Evolutionary conservation across 2,329 filamentous ascomycete genomes (phyloP), one percentile per base, ranked within the genome.

Genomic region (Sporothrix brasiliensis): DNA sequence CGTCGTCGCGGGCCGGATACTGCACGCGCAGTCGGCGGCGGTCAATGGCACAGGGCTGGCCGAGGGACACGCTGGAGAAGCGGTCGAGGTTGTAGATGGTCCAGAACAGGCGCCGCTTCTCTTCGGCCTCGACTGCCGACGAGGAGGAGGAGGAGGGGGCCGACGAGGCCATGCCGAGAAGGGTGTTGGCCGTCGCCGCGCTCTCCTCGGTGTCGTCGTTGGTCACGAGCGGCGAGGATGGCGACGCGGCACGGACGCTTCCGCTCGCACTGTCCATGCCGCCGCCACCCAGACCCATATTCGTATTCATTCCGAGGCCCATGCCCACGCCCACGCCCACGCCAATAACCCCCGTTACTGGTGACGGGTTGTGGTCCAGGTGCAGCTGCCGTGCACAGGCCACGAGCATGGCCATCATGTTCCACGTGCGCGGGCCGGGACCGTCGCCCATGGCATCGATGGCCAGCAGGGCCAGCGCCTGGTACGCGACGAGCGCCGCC

Each of bases 91-190:
- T 67, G 68, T 73, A 73, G 44, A 73, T 65, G 56, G 66, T 67
- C 72, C 72, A 73, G 39, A 73, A 73, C 19, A 73, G 72, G 4
- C 72, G 68, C 1, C 72, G 70, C 60, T 70, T 73, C 54, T 73
- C 72, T 34, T 73, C 72, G 4, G 67, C 53, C 21, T 70, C 72
- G 27, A 69, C 67, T 13, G 53, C 41, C 16, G 71, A 58, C 27
- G 58, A 41, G 2, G 54, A 34, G 41, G 41, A 34, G 41, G 41
- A 61, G 50, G 44, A 58, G 49, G 54, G 41, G 14, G 54, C 9
- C 6, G n/a, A 56, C 54, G 44, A 27, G 14, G 34, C 4, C 34
- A 30, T 24, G 24, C n/a, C 52, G 30, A 41, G 39, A 16, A 67
- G 14, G 2, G 1, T 41, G 3, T 39, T 61, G 34, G 21, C 14